phyloP scores from a whole-genome alignment of 2,329 filamentous ascomycete genomes.

The Samsoniella hepiali region DNA sequence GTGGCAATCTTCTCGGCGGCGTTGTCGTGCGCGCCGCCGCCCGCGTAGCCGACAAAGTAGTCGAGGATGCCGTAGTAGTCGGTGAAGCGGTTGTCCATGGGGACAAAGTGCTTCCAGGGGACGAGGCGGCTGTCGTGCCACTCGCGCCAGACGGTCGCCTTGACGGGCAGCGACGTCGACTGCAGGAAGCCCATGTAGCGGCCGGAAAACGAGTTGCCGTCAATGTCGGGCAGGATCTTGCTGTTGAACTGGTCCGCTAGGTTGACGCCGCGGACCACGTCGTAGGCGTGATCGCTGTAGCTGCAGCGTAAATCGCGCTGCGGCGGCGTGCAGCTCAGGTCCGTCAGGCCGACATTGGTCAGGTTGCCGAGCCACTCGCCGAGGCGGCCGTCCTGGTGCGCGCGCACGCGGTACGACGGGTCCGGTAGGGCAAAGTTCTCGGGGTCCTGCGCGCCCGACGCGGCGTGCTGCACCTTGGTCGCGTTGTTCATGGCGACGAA shows the following conservation, averaged over 20 bases:
- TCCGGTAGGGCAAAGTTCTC: conserved; percentile 55
- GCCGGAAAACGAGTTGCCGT: conserved; percentile 70
- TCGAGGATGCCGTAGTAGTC: conserved; percentile 72
- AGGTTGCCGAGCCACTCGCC: conserved; percentile 48
- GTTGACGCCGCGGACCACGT: conserved; percentile 36
- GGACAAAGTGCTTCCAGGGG: conserved; percentile 78
- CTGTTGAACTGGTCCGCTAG: conserved; percentile 54
- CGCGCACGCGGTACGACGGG: conserved; percentile 44
- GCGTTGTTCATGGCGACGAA: conserved; percentile 72
- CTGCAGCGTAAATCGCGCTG: conserved; percentile 40
- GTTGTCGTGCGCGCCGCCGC: conserved; percentile 48
- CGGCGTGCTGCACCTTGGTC: conserved; percentile 51
- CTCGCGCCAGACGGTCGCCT: conserved; percentile 73
- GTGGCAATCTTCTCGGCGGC: conserved; percentile 59
- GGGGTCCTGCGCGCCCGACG: conserved; percentile 40
- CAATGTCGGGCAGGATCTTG: conserved; percentile 74
- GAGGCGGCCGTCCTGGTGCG: conserved; percentile 43
- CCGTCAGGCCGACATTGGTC: conserved; percentile 51
- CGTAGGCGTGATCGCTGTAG: conserved; percentile 48
- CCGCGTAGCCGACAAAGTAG: conserved; percentile 65
- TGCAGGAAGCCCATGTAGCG: conserved; percentile 67
- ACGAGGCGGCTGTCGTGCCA: conserved; percentile 76
- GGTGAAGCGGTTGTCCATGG: conserved; percentile 70
- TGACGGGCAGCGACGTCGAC: conserved; percentile 69
- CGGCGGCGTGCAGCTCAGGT: conserved; percentile 49